Conservation (phyloP, 495 filamentous ascomycete species). For the Venustampulla echinocandica region DNA sequence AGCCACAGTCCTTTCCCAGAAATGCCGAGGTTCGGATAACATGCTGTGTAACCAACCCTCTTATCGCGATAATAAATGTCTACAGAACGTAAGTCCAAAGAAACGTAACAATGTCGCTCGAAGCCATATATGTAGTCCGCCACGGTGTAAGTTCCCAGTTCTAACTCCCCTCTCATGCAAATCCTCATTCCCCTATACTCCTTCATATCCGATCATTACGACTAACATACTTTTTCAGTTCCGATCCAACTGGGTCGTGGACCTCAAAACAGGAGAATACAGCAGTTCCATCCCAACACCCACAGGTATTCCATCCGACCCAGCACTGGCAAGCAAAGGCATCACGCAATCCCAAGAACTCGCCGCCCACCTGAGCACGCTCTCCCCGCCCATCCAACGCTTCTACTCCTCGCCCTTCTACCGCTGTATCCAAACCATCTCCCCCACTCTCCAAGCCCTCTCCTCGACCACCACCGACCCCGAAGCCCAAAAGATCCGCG, state of each 20-base stretch:
- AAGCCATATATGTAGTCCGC: conserved; percentile 76
- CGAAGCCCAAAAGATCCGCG: conserved; percentile 39
- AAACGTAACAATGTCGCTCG: conserved; percentile 36
- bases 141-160: conserved; percentile 59
- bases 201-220: no score
- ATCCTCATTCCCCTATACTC: neutral
- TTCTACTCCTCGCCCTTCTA: conserved; percentile 87
- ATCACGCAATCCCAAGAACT: conserved; percentile 78
- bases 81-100: no score
- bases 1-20: no score
- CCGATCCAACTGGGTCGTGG: conserved; percentile 64
- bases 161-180: neutral
- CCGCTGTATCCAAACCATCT: conserved; percentile 82
- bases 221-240: conserved; percentile 46
- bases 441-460: conserved; percentile 54
- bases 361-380: conserved; percentile 48
- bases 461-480: conserved; percentile 13
- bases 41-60: no score
- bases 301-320: conserved; percentile 77
- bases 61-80: no score
- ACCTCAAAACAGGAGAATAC: conserved; percentile 69
- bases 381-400: conserved; percentile 59
- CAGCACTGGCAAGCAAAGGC: conserved; percentile 78
- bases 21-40: conserved; percentile 1
- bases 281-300: conserved; percentile 59